Conservation (phyloP, 345 rosid genomes). For the Clausena lansium region DNA sequence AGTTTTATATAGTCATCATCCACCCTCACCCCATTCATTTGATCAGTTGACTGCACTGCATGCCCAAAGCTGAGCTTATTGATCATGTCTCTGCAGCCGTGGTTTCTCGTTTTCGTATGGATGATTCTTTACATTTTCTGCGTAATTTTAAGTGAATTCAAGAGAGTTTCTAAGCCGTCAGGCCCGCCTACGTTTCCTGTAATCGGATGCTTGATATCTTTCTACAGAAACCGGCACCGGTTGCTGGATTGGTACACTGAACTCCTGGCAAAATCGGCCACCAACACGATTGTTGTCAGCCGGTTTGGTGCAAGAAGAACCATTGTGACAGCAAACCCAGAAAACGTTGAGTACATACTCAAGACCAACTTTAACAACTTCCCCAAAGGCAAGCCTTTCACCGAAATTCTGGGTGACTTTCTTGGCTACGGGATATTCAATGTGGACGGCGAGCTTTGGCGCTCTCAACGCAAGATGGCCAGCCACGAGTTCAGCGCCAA, state of each 20-base stretch:
- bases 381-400: slow-evolving; percentile 88
- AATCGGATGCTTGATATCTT: slow-evolving; percentile 70
- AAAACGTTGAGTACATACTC: slow-evolving; percentile 76
- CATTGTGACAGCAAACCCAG: slow-evolving; percentile 69
- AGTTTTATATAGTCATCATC: too few species aligned
- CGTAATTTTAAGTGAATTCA: slow-evolving; percentile 14
- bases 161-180: slow-evolving; percentile 7
- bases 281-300: slow-evolving; percentile 53
- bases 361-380: slow-evolving; percentile 78
- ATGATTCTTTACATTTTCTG: slow-evolving; percentile 22
- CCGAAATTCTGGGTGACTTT: slow-evolving; percentile 78
- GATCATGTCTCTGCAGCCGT: slow-evolving; percentile 1
- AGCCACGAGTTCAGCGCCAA: slow-evolving; percentile 50
- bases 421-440: slow-evolving; percentile 74
- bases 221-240: slow-evolving; percentile 60
- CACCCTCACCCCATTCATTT: not conserved
- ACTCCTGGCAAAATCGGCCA: slow-evolving; percentile 50
- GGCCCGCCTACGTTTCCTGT: slow-evolving; percentile 57
- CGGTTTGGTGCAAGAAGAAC: slow-evolving; percentile 65
- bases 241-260: slow-evolving; percentile 83
- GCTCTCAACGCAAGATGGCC: slow-evolving; percentile 50
- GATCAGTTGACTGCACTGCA: slow-evolving; percentile 8
- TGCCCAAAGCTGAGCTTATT: slow-evolving; percentile 17
- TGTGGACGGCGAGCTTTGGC: slow-evolving; percentile 67
- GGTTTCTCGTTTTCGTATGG: slow-evolving; percentile 12